Conservation (phyloP, 768 basidiomycete species). For the Amyloporia xantha region DNA sequence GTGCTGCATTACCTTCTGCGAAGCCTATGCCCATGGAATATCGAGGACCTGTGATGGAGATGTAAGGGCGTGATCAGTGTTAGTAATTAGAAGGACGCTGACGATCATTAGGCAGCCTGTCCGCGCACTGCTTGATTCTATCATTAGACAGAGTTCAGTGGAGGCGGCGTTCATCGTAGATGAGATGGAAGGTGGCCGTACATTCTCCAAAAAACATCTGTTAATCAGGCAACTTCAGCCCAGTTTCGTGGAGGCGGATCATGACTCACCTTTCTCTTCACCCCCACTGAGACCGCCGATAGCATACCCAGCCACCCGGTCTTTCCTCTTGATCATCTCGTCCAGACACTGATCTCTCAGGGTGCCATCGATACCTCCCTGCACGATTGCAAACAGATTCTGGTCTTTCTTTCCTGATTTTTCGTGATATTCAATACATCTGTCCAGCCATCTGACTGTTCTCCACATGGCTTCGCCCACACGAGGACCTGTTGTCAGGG, state of each 20-base stretch:
- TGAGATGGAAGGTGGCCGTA: too few relatives aligned
- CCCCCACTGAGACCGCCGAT: constrained; percentile 89
- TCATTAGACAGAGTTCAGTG: too few relatives aligned
- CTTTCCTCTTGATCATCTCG: constrained; percentile 73
- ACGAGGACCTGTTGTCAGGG: constrained; percentile 71
- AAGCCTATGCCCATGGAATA: constrained; percentile 94
- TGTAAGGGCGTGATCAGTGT: neutral
- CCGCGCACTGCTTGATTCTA: constrained; percentile 79
- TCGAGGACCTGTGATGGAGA: constrained; percentile 56
- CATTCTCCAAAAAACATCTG: constrained; percentile 85
- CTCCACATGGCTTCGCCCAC: constrained; percentile 86
- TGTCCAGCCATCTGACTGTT: constrained; percentile 84
- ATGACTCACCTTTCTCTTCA: constrained; percentile 77
- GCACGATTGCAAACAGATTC: constrained; percentile 89
- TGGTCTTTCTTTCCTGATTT: constrained; percentile 62
- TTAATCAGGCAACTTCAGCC: neutral
- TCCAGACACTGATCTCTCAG: constrained; percentile 73
- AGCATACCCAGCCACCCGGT: constrained; percentile 82
- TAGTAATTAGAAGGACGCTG: constrained; percentile 23
- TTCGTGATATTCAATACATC: constrained; percentile 75
- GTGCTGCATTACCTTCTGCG: constrained; percentile 62
- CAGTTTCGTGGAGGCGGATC: constrained; percentile 4
- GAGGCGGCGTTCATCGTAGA: too few relatives aligned
- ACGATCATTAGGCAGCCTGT: constrained; percentile 74
- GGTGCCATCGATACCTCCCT: constrained; percentile 71